Evolutionary conservation across 805 yeast genomes (phyloP).

Genomic region (Komagataella populi): DNA sequence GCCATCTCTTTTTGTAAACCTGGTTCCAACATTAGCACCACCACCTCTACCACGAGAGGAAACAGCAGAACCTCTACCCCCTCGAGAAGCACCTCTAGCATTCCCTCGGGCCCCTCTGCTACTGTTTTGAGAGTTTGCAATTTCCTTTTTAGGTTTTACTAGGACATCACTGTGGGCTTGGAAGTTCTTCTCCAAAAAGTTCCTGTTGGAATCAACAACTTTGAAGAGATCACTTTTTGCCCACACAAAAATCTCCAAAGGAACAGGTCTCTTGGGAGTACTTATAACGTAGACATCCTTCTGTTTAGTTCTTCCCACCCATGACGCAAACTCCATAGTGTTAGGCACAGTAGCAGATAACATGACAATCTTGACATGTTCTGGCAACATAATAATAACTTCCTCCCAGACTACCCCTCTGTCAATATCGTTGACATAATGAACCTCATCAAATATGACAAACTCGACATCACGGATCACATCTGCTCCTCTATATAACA

Average conservation of each 20-base stretch:
- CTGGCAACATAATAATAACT: constrained; percentile 94
- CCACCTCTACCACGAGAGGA: constrained; percentile 14
- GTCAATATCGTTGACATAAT: constrained; percentile 91
- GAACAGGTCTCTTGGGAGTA: constrained; percentile 94
- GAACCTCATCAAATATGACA: constrained; percentile 96
- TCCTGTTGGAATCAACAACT: constrained; percentile 61
- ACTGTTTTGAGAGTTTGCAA: constrained; percentile 22
- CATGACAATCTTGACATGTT: constrained; percentile 83
- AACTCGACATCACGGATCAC: constrained; percentile 93
- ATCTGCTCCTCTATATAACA: constrained; percentile 96
- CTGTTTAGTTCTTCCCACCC: constrained; percentile 97
- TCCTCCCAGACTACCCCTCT: constrained; percentile 99
- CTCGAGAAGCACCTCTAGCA: constrained; percentile 10
- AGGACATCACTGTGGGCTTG: constrained; percentile 41
- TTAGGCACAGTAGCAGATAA: constrained; percentile 98
- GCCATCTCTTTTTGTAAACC: constrained; percentile 36
- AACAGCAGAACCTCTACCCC: constrained; percentile 5
- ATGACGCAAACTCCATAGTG: constrained; percentile 91
- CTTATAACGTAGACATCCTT: constrained; percentile 94
- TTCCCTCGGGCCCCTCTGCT: constrained; percentile 13
- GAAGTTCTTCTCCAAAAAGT: constrained; percentile 54
- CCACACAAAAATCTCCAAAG: constrained; percentile 78
- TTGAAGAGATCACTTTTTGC: constrained; percentile 64
- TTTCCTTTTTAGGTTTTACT: constrained; percentile 25
- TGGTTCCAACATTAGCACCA: constrained; percentile 17